Evolutionary conservation across 2,329 filamentous ascomycete genomes (phyloP).

Genomic region (Hypocreales sp.): DNA sequence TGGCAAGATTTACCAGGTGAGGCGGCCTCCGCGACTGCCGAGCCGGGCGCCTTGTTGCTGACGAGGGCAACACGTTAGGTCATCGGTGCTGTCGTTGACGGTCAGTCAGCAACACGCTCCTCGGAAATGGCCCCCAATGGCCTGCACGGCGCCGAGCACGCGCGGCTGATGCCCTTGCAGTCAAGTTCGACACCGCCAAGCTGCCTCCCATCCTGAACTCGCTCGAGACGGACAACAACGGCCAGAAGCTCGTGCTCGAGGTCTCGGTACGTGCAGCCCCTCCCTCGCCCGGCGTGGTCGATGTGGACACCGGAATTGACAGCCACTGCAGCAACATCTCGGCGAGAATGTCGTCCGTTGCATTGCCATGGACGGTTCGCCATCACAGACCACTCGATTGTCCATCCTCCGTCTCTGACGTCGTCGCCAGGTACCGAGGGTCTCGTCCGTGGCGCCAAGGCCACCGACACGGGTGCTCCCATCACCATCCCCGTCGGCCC

Average conservation of each 20-base stretch:
- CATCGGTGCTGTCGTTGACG: constrained; percentile 98
- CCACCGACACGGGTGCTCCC: constrained; percentile 77
- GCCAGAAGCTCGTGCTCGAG: constrained; percentile 89
- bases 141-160: neutral
- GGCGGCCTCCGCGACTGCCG: constrained; percentile 8
- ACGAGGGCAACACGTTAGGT: constrained; percentile 52
- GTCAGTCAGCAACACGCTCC: constrained; percentile 51
- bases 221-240: constrained; percentile 79
- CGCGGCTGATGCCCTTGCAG: constrained; percentile 32
- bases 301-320: constrained; percentile 18
- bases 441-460: constrained; percentile 85
- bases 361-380: constrained; percentile 99
- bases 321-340: constrained; percentile 72
- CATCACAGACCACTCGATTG: constrained; percentile 5
- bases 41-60: constrained; percentile 10
- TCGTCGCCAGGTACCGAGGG: constrained; percentile 68
- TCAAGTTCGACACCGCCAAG: constrained; percentile 92
- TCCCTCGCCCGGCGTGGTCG: neutral
- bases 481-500: constrained; percentile 94
- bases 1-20: constrained; percentile 56
- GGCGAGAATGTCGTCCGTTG: constrained; percentile 98
- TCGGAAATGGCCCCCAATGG: neutral
- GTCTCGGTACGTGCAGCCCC: constrained; percentile 56
- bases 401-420: too few species aligned
- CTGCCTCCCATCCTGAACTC: constrained; percentile 97